Base-by-base conservation (phyloP, 306 rosid species). In the Betula pendula region DNA sequence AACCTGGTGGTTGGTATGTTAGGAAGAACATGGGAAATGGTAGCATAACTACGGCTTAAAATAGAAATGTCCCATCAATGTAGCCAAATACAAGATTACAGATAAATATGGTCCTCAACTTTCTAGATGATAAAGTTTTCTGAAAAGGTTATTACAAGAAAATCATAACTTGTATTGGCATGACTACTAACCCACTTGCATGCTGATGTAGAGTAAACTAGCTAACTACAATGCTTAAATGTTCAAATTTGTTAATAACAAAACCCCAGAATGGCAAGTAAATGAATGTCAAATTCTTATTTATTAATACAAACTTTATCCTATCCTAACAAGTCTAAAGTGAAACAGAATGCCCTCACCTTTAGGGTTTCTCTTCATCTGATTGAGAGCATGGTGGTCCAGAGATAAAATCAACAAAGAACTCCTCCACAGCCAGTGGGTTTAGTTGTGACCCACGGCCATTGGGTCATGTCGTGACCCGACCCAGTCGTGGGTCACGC, bases 381-480 rank as follows among this genome's bases (percentile, higher is more conserved):
- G 98, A 91, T 74, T 91, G 98, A 51, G 90, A 86, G 81, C 90
- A 80, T 27, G 88, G n/a, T n/a, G n/a, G 97, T 42, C 90, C 98
- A 1, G 92, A 88, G n/a, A 86, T 87, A 47, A 98, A 89, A 81
- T 91, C 94, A 56, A 87, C 99, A 81, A 96, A 92, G 93, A 91
- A 96, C 87, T 96, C 99, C 86, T 91, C 99, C 85, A 91, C 97
- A n/a, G n/a, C n/a, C n/a, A n/a, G n/a, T n/a, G n/a, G n/a, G n/a
- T n/a, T n/a, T n/a, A n/a, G n/a, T n/a, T n/a, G n/a, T n/a, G n/a
- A n/a, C n/a, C n/a, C n/a, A n/a, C n/a, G n/a, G n/a, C n/a, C n/a
- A n/a, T n/a, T n/a, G n/a, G n/a, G n/a, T n/a, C n/a, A n/a, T n/a
- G n/a, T n/a, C n/a, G n/a, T n/a, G n/a, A n/a, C n/a, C n/a, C n/a